Evolutionary conservation across 257 asterid species (phyloP), one percentile per base, ranked within the genome.

Genomic region (Perilla frutescens): DNA sequence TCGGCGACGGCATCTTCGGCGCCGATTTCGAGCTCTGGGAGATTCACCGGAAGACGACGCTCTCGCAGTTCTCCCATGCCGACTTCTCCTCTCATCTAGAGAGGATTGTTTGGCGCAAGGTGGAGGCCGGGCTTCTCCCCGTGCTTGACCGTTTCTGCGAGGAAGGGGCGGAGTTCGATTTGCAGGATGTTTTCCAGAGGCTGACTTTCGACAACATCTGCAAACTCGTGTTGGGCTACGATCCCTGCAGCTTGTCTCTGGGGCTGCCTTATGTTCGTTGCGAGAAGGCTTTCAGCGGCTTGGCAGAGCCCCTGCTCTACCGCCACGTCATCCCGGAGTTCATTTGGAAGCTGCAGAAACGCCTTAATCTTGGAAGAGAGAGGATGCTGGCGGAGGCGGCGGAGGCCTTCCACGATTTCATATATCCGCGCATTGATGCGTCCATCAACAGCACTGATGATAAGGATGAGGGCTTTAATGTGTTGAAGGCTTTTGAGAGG

Each of bases 1-100:
- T 84, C 10, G 86, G 89, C 31, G 85, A 80, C 43, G 89, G 89
- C n/a, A 79, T 82, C 3, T 77, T 85, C 82, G 73, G 70, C 13
- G 75, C 87, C 37, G 89, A 85, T 49, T 77, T 72, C 55, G 68
- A 55, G 5, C 15, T 76, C 9, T 76, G 81, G 81, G 76, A 76
- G 31, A 0, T 70, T 8, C 81, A 76, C 5, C 7, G 81, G 48
- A 62, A n/a, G n/a, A 76, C 76, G 0, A 70, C 72, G 5, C 72
- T 62, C 0, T 37, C 72, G 3, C 56, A 14, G 3, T 37, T 75
- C 4, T 67, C 9, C 0, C 74, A 68, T 0, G 13, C 70, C 1
- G 10, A 12, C 2, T 75, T 75, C 29, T 20, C 20, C 14, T 0
- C 9, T 0, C 37, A 13, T 2, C 48, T 75, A 3, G 70, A 67